Base-by-base conservation (phyloP, 1,284 basidiomycete species). In the Cerrena zonata region DNA sequence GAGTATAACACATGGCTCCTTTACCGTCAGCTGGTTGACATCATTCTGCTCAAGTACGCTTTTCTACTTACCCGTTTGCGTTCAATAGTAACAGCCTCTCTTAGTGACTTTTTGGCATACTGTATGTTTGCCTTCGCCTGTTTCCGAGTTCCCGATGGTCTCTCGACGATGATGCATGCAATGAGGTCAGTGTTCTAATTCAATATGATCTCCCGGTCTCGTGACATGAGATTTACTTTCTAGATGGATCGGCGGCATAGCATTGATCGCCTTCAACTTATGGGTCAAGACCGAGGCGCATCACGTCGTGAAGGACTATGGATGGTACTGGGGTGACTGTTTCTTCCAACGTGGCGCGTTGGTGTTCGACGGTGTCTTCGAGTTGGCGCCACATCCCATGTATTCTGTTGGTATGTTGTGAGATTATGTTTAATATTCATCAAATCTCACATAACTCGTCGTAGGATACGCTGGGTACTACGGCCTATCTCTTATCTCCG, bases 231-330 rank as follows among this genome's bases (percentile, higher is more conserved):
- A 52, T 23, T 22, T 27, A 3, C 25, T 27, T 44, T 49, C 15
- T 50, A 91, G 91, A 58, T 98, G 95, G 94, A 67, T 89, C 40
- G 85, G 85, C 12, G 95, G 96, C 12, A 70, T 91, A 59, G 77
- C 81, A 0, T 73, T 99, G 30, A 94, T 99, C 63, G 79, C 80
- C 37, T 98, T 99, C 77, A 99, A 99, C 67, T 77, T 97, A 34
- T 99, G 95, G 94, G 94, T 99, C 59, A 99, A 99, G 70, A 88
- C 91, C 12, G 95, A 99, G 63, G 95, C 95, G 0, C 95, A 99
- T 67, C 80, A 92, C 45, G 92, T 99, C 47, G 94, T 99, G 55
- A 97, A 96, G 58, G 86, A 89, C 58, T 89, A 88, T 56, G 89
- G 88, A 10, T 91, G 92, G 93, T 99, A 99, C 70, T 98, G 95